Evolutionary conservation across 2,329 filamentous ascomycete species (phyloP).

Genomic region (Davidsoniella australis): DNA sequence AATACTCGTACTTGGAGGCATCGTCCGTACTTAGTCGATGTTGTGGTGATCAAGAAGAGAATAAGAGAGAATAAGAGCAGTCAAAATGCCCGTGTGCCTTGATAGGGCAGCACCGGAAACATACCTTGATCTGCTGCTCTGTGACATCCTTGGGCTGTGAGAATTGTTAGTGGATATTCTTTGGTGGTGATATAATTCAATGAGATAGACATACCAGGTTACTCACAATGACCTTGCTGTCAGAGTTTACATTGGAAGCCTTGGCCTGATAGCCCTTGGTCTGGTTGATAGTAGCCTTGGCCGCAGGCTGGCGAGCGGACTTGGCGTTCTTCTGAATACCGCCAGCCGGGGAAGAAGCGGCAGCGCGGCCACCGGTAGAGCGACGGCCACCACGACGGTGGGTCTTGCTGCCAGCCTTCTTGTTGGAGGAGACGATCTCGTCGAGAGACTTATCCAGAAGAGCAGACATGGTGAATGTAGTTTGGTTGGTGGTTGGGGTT

Average conservation of each 20-base stretch:
- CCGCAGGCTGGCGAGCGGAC: conserved; percentile 37
- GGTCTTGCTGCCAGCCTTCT: conserved; percentile 37
- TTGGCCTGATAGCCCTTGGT: conserved; percentile 36
- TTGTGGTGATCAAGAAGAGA: conserved; percentile 6
- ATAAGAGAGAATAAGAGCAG: conserved; percentile 12
- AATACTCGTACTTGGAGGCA: conserved; percentile 1
- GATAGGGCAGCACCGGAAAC: conserved; percentile 57
- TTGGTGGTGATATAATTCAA: not conserved
- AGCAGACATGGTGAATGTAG: conserved; percentile 54
- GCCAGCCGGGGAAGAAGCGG: conserved; percentile 55
- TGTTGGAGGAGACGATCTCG: conserved; percentile 77
- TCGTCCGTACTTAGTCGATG: conserved; percentile 12
- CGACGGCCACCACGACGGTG: conserved; percentile 34
- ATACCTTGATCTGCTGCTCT: conserved; percentile 99
- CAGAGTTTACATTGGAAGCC: conserved; percentile 42
- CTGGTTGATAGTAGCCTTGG: conserved; percentile 28
- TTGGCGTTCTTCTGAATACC: conserved; percentile 69
- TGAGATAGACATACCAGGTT: conserved; percentile 57
- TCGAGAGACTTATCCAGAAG: conserved; percentile 96
- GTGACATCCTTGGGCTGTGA: conserved; percentile 81
- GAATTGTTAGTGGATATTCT: conserved; percentile 27
- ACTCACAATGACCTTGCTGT: conserved; percentile 97
- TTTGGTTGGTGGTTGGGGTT: conserved; percentile 11
- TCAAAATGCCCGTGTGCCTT: conserved; percentile 13
- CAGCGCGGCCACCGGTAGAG: conserved; percentile 30